Evolutionary conservation across 257 asterid species (phyloP).

Genomic region (Hygrophila difformis): DNA sequence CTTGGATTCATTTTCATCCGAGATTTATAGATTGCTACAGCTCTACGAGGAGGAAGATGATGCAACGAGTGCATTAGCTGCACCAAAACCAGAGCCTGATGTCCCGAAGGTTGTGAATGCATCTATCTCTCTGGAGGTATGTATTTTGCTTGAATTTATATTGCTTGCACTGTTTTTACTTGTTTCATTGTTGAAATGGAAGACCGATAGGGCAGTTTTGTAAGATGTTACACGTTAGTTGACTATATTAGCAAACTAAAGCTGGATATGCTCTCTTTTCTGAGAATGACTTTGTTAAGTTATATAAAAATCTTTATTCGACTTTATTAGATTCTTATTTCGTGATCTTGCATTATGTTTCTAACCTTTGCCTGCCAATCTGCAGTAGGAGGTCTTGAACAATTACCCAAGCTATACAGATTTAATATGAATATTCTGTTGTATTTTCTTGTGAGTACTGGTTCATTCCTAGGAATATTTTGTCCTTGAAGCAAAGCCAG

Average conservation of each 20-base stretch:
- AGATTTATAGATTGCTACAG: constrained; percentile 70
- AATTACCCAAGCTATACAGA: no score
- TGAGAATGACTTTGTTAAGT: no score
- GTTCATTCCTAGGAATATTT: background rate
- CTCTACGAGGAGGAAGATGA: constrained; percentile 96
- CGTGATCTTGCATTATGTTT: no score
- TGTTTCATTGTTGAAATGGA: background rate
- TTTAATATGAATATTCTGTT: no score
- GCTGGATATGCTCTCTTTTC: background rate
- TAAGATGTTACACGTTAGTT: no score
- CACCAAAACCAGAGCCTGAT: constrained; percentile 82
- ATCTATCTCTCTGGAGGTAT: constrained; percentile 58
- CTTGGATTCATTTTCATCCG: constrained; percentile 61
- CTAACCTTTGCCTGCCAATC: no score
- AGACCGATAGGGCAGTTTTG: no score
- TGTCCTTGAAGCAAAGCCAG: background rate
- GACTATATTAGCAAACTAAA: background rate
- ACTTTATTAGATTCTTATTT: no score
- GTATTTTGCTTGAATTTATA: background rate
- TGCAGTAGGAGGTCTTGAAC: no score
- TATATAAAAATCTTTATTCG: no score
- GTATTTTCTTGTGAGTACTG: background rate
- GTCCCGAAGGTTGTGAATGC: constrained; percentile 39
- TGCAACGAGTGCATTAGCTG: constrained; percentile 83
- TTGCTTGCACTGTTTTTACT: background rate